phyloP scores from a whole-genome alignment of 768 basidiomycete genomes.

The Mycena vulgaris region DNA sequence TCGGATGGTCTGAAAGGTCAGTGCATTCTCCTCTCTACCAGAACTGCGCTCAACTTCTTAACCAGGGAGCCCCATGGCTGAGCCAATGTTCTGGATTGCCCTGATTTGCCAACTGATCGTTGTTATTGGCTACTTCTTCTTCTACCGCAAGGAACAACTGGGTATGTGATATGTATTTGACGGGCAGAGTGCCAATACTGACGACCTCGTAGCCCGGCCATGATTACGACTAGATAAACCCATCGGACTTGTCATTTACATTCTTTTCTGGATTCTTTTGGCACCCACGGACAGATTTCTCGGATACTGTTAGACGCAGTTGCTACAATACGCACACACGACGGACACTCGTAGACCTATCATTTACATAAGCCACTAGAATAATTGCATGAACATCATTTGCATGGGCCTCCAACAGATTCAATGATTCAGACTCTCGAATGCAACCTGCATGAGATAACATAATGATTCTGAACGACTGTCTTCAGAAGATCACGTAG shows the following conservation, averaged over 20 bases:
- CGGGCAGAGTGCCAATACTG: neutral
- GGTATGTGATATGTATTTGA: constrained; percentile 61
- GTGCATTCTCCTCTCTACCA: constrained; percentile 29
- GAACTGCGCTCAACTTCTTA: constrained; percentile 8
- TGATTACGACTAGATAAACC: constrained; percentile 44
- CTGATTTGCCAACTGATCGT: constrained; percentile 86
- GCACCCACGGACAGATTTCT: constrained; percentile 34
- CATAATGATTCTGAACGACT: too few species aligned
- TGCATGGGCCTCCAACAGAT: neutral
- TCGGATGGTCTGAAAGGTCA: constrained; percentile 73
- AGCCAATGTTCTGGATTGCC: constrained; percentile 91
- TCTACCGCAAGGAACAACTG: constrained; percentile 96
- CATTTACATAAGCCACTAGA: constrained; percentile 18
- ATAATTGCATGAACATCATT: constrained; percentile 21
- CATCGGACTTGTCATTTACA: constrained; percentile 29
- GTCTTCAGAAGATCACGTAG: too few species aligned
- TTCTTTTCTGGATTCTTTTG: constrained; percentile 31
- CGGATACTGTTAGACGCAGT: constrained; percentile 33
- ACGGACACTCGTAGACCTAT: constrained; percentile 10
- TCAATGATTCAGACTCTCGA: too few species aligned
- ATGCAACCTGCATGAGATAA: too few species aligned
- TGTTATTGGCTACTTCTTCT: constrained; percentile 95
- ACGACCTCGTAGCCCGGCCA: constrained; percentile 52
- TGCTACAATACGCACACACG: constrained; percentile 29
- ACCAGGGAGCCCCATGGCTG: constrained; percentile 83